A percentile compares a stretch with the other conserved stretches of the same genome.
Evolutionary conservation across 768 basidiomycete genomes (phyloP).

Genomic region (Tricholoma hemisulphureum): DNA sequence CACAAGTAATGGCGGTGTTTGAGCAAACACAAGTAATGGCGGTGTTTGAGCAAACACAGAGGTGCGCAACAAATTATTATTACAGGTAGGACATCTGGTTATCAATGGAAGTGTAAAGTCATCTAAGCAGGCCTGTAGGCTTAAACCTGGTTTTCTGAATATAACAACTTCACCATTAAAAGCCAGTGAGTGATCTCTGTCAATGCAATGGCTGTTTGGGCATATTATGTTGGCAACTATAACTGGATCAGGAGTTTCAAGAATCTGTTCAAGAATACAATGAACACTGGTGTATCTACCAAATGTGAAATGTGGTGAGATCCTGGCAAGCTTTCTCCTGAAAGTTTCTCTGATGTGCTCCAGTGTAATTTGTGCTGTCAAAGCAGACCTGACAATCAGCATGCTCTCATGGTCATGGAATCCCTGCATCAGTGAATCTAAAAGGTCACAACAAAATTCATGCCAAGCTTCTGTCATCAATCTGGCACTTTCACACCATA

Average conservation of each 20-base stretch:
- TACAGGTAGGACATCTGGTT: not conserved
- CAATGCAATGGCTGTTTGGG: not conserved
- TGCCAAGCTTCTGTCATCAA: not conserved
- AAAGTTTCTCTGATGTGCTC: slow-evolving; percentile 1
- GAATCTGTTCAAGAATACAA: not conserved
- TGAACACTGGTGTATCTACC: slow-evolving; percentile 4
- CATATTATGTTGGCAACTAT: not conserved
- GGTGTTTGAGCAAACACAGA: not conserved
- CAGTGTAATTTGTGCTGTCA: not conserved
- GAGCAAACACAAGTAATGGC: not conserved
- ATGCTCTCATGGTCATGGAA: not conserved
- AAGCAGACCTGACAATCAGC: too few species aligned
- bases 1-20: too few species aligned
- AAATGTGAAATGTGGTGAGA: not conserved
- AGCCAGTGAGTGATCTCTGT: not conserved
- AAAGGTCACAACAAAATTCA: not conserved
- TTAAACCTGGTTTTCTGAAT: not conserved
- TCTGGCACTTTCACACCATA: slow-evolving; percentile 12
- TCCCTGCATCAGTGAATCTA: not conserved
- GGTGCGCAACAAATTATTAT: not conserved
- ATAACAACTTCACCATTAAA: not conserved
- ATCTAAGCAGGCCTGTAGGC: not conserved
- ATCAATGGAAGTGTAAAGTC: not conserved
- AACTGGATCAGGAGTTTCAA: not conserved
- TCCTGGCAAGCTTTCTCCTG: not conserved